phyloP scores from a whole-genome alignment of 768 basidiomycete species.

The Chlorophyllum brunneum region DNA sequence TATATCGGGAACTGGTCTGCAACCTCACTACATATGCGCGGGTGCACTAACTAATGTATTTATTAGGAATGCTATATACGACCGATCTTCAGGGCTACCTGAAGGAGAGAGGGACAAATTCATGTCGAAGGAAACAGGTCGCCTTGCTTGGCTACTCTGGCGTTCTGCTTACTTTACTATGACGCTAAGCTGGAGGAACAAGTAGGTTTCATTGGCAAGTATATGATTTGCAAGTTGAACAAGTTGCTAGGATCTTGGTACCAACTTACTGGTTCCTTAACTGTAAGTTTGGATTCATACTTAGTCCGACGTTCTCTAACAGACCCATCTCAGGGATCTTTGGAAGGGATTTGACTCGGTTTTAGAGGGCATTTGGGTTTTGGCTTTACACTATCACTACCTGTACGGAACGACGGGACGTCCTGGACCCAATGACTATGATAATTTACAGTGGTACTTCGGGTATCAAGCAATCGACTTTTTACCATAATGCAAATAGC shows the following conservation, averaged over 20 bases:
- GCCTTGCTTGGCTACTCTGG: constrained; percentile 78
- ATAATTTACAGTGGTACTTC: background rate
- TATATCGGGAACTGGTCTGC: constrained; percentile 75
- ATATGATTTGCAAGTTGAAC: background rate
- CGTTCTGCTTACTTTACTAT: constrained; percentile 77
- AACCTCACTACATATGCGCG: background rate
- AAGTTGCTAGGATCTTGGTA: constrained; percentile 49
- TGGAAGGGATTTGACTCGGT: constrained; percentile 69
- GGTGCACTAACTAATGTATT: constrained; percentile 8
- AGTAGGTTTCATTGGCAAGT: constrained; percentile 33
- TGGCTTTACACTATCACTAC: too few relatives aligned
- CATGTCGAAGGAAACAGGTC: constrained; percentile 58
- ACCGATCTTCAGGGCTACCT: constrained; percentile 43
- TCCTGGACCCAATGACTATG: too few relatives aligned
- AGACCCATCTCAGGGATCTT: constrained; percentile 55
- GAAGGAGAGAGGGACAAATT: constrained; percentile 35
- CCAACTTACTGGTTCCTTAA: constrained; percentile 74
- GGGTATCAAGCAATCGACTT: background rate
- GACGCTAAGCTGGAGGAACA: constrained; percentile 70
- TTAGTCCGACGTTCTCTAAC: constrained; percentile 10
- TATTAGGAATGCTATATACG: constrained; percentile 72
- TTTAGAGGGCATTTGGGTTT: too few relatives aligned
- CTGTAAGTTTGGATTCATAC: constrained; percentile 36
- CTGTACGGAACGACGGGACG: too few relatives aligned
- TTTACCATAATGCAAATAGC: constrained; percentile 6